These are phyloP conservation scores for Coniochaeta pulveracea DNA, from an alignment of 2,329 filamentous ascomycete genomes.

Conservation along the genomic window DNA sequence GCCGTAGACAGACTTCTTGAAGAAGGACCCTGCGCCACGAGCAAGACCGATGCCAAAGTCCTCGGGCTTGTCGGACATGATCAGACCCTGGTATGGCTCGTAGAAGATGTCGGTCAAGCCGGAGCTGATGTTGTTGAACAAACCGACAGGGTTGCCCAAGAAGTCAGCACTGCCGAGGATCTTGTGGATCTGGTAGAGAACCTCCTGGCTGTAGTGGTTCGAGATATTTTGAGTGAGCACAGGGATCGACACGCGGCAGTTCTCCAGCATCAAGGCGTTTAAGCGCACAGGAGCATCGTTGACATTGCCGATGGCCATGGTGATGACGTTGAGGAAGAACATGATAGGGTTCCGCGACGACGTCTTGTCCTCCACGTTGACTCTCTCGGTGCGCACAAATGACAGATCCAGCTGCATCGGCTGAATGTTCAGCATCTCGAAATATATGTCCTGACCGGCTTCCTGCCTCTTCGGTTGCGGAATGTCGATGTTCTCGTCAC, in stretches of 20 bases:
- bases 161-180: conserved; percentile 96
- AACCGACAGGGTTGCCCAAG: conserved; percentile 88
- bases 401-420: conserved; percentile 97
- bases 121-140: conserved; percentile 97
- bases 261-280: conserved; percentile 90
- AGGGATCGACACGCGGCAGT: conserved; percentile 79
- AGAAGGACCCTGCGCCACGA: conserved; percentile 91
- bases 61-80: conserved; percentile 90
- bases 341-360: conserved; percentile 88
- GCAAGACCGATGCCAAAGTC: conserved; percentile 92
- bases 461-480: conserved; percentile 82
- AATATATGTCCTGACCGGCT: conserved; percentile 89
- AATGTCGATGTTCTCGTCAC: conserved; percentile 81
- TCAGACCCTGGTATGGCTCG: conserved; percentile 92
- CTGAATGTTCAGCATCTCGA: conserved; percentile 91
- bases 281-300: conserved; percentile 93
- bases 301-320: conserved; percentile 98
- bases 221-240: conserved; percentile 78
- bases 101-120: conserved; percentile 98
- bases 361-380: conserved; percentile 92
- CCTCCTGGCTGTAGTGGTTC: conserved; percentile 94
- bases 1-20: conserved; percentile 97
- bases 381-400: conserved; percentile 89
- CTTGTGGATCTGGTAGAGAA: conserved; percentile 91
- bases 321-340: conserved; percentile 98